Evolutionary conservation across 2,329 filamentous ascomycete genomes (phyloP), one percentile per base, ranked within the genome.

Genomic region (Pseudogymnoascus verrucosus): DNA sequence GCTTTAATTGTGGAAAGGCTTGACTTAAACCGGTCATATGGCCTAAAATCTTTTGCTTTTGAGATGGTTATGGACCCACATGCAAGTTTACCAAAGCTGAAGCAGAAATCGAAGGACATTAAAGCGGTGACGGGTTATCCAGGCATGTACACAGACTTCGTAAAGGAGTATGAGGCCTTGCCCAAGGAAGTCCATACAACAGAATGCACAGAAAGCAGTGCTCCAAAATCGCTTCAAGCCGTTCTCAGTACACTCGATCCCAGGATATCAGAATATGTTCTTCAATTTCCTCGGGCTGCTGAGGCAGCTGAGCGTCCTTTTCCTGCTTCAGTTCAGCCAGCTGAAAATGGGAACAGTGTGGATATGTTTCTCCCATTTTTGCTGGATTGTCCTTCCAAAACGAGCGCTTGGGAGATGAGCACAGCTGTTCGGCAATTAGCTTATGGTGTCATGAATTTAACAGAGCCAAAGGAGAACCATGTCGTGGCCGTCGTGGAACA

Each of bases 341-440:
- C 54, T 10, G 62, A 64, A 26, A 62, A 69, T 5, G 67, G 68
- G 54, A 39, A 68, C 4, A 42, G 62, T 16, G 19, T 75, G 11
- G 74, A 80, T 42, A 79, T 90, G 11, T 93, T 88, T 71, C 78
- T 92, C 0, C 86, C 88, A 0, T 78, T 87, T 21, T 73, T 91
- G 0, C 75, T 86, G 8, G 85, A 88, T 66, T 81, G 79, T 64
- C 80, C 81, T 16, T 70, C 73, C n/a, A 78, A 80, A 31, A 78
- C 79, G 47, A 86, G 80, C 68, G 82, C 83, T 14, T 87, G 85
- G 84, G 78, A 79, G 62, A 76, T 80, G 64, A 83, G 83, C 63
- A 77, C 76, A 26, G 63, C 71, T 6, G 75, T 84, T 34, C 78
- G 85, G 12, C 77, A 77, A 57, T 67, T 87, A 21, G 84, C 81